These are phyloP conservation scores for Zanthoxylum bungeanum DNA, from an alignment of 345 rosid genomes.

Conservation along the genomic window DNA sequence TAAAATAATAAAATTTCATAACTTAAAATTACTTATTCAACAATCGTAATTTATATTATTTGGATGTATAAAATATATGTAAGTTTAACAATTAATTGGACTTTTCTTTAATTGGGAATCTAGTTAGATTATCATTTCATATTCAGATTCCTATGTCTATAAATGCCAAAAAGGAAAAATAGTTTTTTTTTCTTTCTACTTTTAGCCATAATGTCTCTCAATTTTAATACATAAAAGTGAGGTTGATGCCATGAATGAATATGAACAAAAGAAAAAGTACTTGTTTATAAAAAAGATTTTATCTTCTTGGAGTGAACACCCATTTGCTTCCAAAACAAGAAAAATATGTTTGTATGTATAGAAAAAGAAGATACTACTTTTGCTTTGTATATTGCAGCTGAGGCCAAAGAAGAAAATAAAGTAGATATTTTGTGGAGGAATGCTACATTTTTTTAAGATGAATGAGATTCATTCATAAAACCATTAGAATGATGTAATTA, in stretches of 20 bases:
- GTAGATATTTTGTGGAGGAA: slow-evolving; percentile 22
- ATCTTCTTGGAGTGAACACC: slow-evolving; percentile 9
- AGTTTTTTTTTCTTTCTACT: background rate
- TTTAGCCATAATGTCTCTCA: background rate
- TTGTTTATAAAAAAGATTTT: background rate
- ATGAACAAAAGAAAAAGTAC: background rate
- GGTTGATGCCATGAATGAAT: background rate
- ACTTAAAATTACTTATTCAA: no score
- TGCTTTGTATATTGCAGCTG: slow-evolving; percentile 46
- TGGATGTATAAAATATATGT: background rate
- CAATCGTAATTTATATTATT: no score
- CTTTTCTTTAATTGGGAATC: background rate
- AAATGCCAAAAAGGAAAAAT: background rate
- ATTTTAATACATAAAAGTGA: background rate
- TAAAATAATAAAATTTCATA: no score
- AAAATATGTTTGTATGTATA: background rate
- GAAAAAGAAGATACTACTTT: background rate
- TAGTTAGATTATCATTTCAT: background rate
- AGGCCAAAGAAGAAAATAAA: slow-evolving; percentile 87
- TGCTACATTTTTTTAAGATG: slow-evolving; percentile 8
- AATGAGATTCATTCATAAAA: no score
- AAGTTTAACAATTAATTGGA: background rate
- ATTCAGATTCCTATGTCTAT: background rate
- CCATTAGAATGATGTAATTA: no score
- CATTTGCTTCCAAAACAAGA: slow-evolving; percentile 9